Evolutionary conservation across 2,329 filamentous ascomycete species (phyloP), one percentile per base, ranked within the genome.

Genomic region (Neoarthrinium moseri): DNA sequence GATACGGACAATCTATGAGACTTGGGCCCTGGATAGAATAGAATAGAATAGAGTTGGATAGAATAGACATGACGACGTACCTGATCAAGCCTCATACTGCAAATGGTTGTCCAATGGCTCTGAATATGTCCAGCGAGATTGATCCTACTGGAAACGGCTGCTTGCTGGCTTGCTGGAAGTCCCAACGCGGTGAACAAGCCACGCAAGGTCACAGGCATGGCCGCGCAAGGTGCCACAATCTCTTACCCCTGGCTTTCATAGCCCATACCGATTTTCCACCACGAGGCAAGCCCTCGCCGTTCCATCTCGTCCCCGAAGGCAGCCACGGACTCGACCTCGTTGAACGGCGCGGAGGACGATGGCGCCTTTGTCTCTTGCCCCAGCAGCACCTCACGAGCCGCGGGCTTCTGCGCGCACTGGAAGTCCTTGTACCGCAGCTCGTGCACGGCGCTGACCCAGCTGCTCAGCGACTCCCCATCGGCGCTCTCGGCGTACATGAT

Each of bases 401-500:
- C 74, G 8, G 81, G 79, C 52, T 78, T 76, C 13, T 68, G 70
- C 6, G 75, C 77, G 37, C 88, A 75, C 51, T 86, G 81, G 43
- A 84, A 89, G 61, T 89, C 85, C 54, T 89, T 89, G 65, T 89
- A 89, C 6, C 83, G 73, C 33, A 89, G 64, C 21, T 74, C 74
- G 46, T 86, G 79, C 2, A 89, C 85, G 2, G 71, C 69, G 10
- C 69, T 71, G 4, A 89, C 82, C 86, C 86, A 90, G 12, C 72
- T 70, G 47, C 70, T 72, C 4, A 89, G 78, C 2, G 71, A 71
- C 2, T 58, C 56, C 53, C 78, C 74, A n/a, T 74, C 68, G 4
- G 53, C 52, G 2, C 81, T 80, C 59, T 89, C 84, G 40, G 84
- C 86, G 59, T 90, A 89, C 87, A 91, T 91, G 54, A 91, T 83